Evolutionary conservation across 1,139 yeast genomes (phyloP), one percentile per base, ranked within the genome.

Genomic region (Kodamaea sp.): DNA sequence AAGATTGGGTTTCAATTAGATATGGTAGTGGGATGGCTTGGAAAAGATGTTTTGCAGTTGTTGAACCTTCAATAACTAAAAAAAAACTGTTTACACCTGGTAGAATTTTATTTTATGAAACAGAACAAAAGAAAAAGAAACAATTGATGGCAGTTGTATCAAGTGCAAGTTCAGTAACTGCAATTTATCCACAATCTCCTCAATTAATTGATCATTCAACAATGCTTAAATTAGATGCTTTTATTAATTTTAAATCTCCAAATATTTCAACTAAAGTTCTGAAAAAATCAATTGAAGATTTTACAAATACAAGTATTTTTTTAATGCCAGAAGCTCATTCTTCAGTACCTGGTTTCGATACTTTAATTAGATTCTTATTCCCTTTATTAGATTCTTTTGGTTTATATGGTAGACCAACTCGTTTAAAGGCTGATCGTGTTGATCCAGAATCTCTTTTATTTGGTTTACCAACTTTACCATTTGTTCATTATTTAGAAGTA

Each of bases 1-100:
- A 88, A 60, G 96, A 90, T 55, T 90, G 96, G 97, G 89, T 86
- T 29, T 78, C 90, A 60, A 95, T 92, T 23, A 73, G 97, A 48
- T 90, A 90, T 60, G 97, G 97, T 10, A 79, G 94, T 11, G 98
- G 98, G 27, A 88, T 88, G 95, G 96, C 97, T 1, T 92, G 97
- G 97, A 86, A 84, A 56, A 75, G 95, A 46, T 90, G 96, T 57
- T 92, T 78, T 69, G 92, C 95, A 1, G 96, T 89, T n/a, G 78
- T 90, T 41, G 88, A 90, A 45, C 97, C 96, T 7, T 62, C 68
- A 29, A 43, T 65, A 64, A 7, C 65, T 55, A 62, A 80, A 60
- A 67, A 55, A 46, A 71, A 66, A 53, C 57, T 46, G 46, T 67
- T 74, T 47, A 53, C 64, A 26, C 70, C 81, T 28, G 83, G 90